Evolutionary conservation across 2,329 filamentous ascomycete species (phyloP), one percentile per base, ranked within the genome.

Genomic region (Sporothrix humicola): DNA sequence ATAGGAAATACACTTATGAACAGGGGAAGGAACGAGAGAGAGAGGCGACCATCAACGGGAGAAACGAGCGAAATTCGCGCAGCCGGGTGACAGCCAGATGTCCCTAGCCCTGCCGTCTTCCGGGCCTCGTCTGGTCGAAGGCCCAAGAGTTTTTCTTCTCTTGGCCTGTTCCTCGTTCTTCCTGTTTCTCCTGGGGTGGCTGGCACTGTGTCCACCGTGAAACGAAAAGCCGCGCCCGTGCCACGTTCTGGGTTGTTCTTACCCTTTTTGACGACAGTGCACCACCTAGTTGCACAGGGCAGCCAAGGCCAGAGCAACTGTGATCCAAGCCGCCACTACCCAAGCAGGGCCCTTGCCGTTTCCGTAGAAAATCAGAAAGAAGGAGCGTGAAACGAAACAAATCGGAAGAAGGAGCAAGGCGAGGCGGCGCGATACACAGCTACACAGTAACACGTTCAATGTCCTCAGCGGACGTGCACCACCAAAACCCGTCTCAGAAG

Each of bases 61-160:
- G 31, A 37, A 26, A 26, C 59, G n/a, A 56, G 48, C 4, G 72
- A 75, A 76, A 75, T 76, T 75, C 74, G 74, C 74, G 74, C 74
- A 75, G 68, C 58, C 69, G 12, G 61, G 15, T 52, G 9, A 26
- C 31, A 37, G 5, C 69, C 50, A 50, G 20, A 52, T 42, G 8
- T 58, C 46, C 44, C 37, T 65, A 68, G 59, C 46, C 37, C 54
- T 74, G 72, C 73, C 72, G 70, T 71, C 74, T 72, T 72, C 74
- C 72, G 74, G 58, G 54, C 31, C 56, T 66, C 48, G 13, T 37
- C 37, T 23, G n/a, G 7, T 9, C 17, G 17, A 17, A 58, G 3
- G 17, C 17, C 59, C 3, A 44, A n/a, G 26, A 63, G 31, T n/a
- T 44, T 63, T 9, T 58, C 31, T 3, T 58, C 54, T 7, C 54